Evolutionary conservation across 2,329 filamentous ascomycete genomes (phyloP), one percentile per base, ranked within the genome.

Genomic region (Neoscytalidium dimidiatum): DNA sequence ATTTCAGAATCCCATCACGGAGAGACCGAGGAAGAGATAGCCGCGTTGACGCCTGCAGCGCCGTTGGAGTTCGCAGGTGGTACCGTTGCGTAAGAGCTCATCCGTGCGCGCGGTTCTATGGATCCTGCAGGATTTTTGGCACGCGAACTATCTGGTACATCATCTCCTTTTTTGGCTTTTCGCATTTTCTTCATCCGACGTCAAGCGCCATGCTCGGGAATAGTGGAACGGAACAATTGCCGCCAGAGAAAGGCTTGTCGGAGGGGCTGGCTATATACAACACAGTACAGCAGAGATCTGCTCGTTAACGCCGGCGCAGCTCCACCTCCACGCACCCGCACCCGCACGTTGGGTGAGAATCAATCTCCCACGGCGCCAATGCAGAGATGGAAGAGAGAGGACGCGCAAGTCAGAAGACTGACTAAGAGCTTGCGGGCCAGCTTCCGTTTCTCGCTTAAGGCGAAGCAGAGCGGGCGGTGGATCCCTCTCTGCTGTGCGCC

Each of bases 381-480:
- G 13, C 48, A 31, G 31, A n/a, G 31, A 19, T 19, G 31, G 29
- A 26, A 17, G 14, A 35, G 33, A 31, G 41, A 28, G 26, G 51
- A 56, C 51, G 51, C 51, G 51, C 49, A 52, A 38, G 52, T 56
- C 21, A 28, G 19, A 31, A 19, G 7, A 35, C 4, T 58, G 53
- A 41, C 35, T 58, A 43, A 31, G 23, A 57, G 8, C 21, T 9
- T 23, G 21, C 53, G 53, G 53, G n/a, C 14, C 26, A 21, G 35
- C 23, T 58, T 58, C 53, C 53, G 53, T 21, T 58, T 58, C 14
- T 58, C 53, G 53, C 53, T 44, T 58, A 58, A 35, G 53, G 53
- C 53, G 53, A n/a, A 19, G 35, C 7, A 9, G 14, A 23, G 23
- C 29, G 26, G 35, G 35, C 31, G 53, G 53, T 44, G 53, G 53